Evolutionary conservation across 1,284 basidiomycete genomes (phyloP), one percentile per base, ranked within the genome.

Genomic region (Trametes pubescens): DNA sequence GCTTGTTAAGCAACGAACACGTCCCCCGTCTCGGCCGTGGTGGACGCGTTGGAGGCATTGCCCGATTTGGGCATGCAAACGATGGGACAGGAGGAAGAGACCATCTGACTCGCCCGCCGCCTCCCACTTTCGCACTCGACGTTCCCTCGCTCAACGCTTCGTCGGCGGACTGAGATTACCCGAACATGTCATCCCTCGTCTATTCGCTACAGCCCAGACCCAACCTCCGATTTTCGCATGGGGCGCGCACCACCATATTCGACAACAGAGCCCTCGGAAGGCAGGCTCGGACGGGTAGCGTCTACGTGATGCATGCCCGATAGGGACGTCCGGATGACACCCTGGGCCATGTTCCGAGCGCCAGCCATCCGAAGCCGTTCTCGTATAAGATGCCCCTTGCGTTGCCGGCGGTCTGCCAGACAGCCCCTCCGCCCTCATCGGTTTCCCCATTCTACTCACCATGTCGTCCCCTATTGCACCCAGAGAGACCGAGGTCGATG

Each of bases 401-500:
- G 14, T 21, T 26, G 16, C 22, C 24, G 29, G 29, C 26, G 60
- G 22, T 48, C 22, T 29, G 34, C 52, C 51, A 40, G 47, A 51
- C 16, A 13, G 35, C 40, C 34, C 34, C 40, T 26, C 44, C 34
- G 18, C 34, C 32, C 49, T 14, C 21, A n/a, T 37, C 43, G 21
- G 32, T 35, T 34, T 14, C 29, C 32, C 29, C 11, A 54, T 8
- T n/a, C 16, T n/a, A 11, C 21, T 35, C 60, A 56, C n/a, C 29
- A 61, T 61, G 60, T 32, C 60, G 22, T 9, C n/a, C 18, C 18
- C 48, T 16, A 37, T 24, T 9, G 51, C 16, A 4, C 14, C 16
- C 35, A 60, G 38, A n/a, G 56, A 58, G 18, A 55, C 59, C 65
- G 62, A 77, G 3, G 84, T 86, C 47, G 87, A 88, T 70, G 84